Evolutionary conservation across 176 grass and related monocot genomes (phyloP), one percentile per base, ranked within the genome.

Genomic region (Triticum urartu): DNA sequence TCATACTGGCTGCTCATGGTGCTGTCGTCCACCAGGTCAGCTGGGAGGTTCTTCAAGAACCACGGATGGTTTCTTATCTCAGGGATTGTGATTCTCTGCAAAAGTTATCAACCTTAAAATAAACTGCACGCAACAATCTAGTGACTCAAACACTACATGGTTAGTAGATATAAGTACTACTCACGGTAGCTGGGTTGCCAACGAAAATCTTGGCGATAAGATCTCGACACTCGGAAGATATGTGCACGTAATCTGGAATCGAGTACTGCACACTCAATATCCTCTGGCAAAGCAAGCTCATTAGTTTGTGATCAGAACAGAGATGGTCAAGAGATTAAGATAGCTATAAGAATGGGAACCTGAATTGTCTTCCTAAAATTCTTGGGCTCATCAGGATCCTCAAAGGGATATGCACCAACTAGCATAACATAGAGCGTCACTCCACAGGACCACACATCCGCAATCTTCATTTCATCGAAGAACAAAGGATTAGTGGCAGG

Each of bases 371-470:
- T 95, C 62, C 91, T 90, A 34, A 98, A 95, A 83, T 98, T 98
- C 69, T 98, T 98, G 4, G 95, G 95, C 45, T 98, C 89, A 10
- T 95, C 95, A 5, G 95, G 91, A 40, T 98, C 95, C 78, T 98
- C 95, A 50, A 98, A 98, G 72, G 95, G 95, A 84, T 98, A 98
- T 45, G 95, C 95, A 64, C 95, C 95, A 21, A 98, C 93, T 59
- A 98, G 89, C 95, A 98, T 98, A 75, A 98, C 95, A 77, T 98
- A 98, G 6, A 98, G 89, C 0, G 95, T 98, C 64, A 95, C 95
- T 62, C 95, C 95, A 10, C 95, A 98, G 7, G 95, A 98, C 95
- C 95, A 98, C 40, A 98, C 93, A 50, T 98, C 95, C 75, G 95
- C 95, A 84, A 98, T 95, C 95, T 95, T 81, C 66, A 79, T 79